Conservation (phyloP, 106 monocot genomes). For the Iris macrosiphon region DNA sequence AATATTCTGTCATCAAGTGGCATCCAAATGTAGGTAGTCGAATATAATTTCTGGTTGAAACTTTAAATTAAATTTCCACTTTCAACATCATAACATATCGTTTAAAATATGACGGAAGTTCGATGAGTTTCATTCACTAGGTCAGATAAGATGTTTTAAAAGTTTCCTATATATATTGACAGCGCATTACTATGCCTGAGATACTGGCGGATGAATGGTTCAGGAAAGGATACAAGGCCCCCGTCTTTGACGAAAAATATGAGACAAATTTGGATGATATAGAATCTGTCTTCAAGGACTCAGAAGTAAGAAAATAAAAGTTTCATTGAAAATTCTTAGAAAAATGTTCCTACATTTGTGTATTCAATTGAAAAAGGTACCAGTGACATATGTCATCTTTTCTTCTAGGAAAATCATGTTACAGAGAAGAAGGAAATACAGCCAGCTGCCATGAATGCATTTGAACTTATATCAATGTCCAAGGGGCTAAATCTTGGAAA, state of each 20-base stretch:
- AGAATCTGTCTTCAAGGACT: slow-evolving; percentile 48
- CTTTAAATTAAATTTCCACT: no score
- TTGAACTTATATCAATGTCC: slow-evolving; percentile 93
- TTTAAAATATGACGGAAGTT: no score
- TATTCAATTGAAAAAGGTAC: background rate
- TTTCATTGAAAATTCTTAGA: background rate
- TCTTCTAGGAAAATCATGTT: slow-evolving; percentile 59
- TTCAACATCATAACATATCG: no score
- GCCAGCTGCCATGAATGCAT: slow-evolving; percentile 85
- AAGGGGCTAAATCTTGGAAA: slow-evolving; percentile 88
- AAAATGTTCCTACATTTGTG: background rate
- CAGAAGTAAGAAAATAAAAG: slow-evolving; percentile 15
- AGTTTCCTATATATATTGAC: no score
- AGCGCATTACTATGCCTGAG: slow-evolving; percentile 58
- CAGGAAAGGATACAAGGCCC: slow-evolving; percentile 50
- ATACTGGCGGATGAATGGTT: slow-evolving; percentile 70
- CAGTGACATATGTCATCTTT: background rate
- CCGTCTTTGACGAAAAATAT: slow-evolving; percentile 52
- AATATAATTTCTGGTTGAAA: no score
- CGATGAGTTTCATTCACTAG: no score
- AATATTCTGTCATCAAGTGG: no score
- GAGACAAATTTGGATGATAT: slow-evolving; percentile 52
- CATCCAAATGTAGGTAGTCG: no score
- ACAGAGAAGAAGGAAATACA: slow-evolving; percentile 65
- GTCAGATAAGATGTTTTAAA: no score